These are phyloP conservation scores for Didymella lethalis DNA, from an alignment of 2,329 filamentous ascomycete species.

Conservation along the genomic window DNA sequence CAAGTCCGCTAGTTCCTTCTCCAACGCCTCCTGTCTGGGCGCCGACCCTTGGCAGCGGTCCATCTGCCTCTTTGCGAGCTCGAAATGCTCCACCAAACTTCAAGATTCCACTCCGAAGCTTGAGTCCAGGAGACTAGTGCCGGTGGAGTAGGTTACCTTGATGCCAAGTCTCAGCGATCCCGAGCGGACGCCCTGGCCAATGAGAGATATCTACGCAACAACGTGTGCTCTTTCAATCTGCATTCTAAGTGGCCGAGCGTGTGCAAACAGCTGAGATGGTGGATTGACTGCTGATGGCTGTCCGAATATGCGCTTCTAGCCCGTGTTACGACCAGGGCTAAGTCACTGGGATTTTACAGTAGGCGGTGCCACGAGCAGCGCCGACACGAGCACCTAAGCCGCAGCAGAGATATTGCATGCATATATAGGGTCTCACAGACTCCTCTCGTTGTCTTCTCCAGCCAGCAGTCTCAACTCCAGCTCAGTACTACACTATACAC, in stretches of 20 bases:
- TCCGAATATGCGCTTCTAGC: constrained; percentile 19
- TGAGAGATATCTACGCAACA: constrained; percentile 17
- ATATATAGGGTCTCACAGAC: constrained; percentile 31
- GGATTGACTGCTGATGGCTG: constrained; percentile 23
- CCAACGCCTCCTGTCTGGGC: constrained; percentile 20
- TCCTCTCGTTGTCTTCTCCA: constrained; percentile 25
- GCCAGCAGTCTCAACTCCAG: constrained; percentile 28
- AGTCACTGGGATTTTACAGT: constrained; percentile 20
- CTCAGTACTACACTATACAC: constrained; percentile 23
- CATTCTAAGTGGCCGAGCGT: constrained; percentile 22
- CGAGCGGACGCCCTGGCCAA: constrained; percentile 23
- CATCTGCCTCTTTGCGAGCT: constrained; percentile 18
- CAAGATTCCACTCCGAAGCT: constrained; percentile 25
- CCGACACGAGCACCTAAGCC: constrained; percentile 23
- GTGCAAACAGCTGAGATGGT: constrained; percentile 15
- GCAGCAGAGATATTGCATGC: constrained; percentile 27
- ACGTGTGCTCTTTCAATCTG: constrained; percentile 28
- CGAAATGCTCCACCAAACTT: constrained; percentile 11
- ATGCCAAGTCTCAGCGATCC: constrained; percentile 20
- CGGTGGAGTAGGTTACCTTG: constrained; percentile 9
- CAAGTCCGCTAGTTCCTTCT: constrained; percentile 17
- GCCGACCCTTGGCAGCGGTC: constrained; percentile 16
- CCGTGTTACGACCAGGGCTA: constrained; percentile 23
- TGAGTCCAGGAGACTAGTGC: constrained; percentile 19
- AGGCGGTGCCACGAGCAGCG: constrained; percentile 20